These are phyloP conservation scores for Lactarius hatsudake DNA, from an alignment of 768 basidiomycete species.

Conservation along the genomic window DNA sequence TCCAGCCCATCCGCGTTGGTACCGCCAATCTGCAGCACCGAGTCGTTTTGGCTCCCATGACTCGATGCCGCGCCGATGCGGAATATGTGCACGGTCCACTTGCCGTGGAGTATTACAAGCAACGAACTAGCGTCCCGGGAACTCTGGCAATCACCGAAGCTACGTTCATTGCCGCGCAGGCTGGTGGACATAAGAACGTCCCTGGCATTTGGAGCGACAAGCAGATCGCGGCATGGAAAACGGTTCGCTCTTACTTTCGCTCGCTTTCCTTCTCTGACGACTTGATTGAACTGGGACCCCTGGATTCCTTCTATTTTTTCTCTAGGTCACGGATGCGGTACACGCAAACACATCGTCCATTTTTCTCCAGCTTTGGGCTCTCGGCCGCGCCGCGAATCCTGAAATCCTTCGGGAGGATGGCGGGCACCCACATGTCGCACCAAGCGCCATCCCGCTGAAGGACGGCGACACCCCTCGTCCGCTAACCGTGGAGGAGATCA, in stretches of 20 bases:
- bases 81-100: conserved; percentile 38
- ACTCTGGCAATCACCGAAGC: conserved; percentile 58
- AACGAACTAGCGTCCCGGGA: conserved; percentile 47
- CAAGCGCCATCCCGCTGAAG: not conserved
- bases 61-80: conserved; percentile 42
- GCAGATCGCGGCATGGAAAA: conserved; percentile 54
- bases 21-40: conserved; percentile 44
- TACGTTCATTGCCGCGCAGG: conserved; percentile 48
- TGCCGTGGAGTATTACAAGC: conserved; percentile 46
- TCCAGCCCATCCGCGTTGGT: conserved; percentile 49
- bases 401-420: conserved; percentile 2
- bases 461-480: not conserved
- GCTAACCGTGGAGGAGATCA: conserved; percentile 33
- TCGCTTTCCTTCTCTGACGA: not conserved
- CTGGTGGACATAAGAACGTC: conserved; percentile 47
- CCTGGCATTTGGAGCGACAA: conserved; percentile 65
- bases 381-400: conserved; percentile 33
- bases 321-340: conserved; percentile 30
- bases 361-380: conserved; percentile 40
- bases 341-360: conserved; percentile 38
- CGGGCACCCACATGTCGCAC: not conserved
- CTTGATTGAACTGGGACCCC: not conserved
- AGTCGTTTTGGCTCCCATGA: conserved; percentile 54
- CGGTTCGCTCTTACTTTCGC: conserved; percentile 32
- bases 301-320: not conserved